Conservation (phyloP, 306 rosid species). For the Lathyrus oleraceus region DNA sequence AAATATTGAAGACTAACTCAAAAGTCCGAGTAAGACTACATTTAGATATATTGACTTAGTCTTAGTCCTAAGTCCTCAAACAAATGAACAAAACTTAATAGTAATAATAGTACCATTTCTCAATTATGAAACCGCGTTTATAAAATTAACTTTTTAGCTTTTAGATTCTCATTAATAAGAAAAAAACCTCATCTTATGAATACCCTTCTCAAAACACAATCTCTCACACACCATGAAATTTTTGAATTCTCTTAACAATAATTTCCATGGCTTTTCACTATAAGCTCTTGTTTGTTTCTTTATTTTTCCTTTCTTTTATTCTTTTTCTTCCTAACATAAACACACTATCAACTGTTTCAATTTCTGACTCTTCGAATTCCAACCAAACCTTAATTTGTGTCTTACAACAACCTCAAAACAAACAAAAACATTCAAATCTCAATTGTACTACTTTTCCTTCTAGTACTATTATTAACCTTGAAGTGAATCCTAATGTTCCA, state of each 20-base stretch:
- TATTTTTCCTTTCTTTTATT: conserved; percentile 33
- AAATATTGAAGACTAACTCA: neutral
- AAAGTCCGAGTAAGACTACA: conserved; percentile 28
- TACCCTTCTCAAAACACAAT: neutral
- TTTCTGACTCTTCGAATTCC: conserved; percentile 49
- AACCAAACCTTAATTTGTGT: conserved; percentile 65
- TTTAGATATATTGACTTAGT: conserved; percentile 39
- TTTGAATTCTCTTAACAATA: conserved; percentile 9
- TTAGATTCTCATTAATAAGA: conserved; percentile 18
- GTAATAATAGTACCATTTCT: neutral
- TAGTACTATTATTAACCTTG: conserved; percentile 32
- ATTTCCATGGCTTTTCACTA: conserved; percentile 54
- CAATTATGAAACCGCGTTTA: conserved; percentile 41
- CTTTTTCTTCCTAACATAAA: conserved; percentile 25
- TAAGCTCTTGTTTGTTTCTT: conserved; percentile 28
- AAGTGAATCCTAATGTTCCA: conserved; percentile 29
- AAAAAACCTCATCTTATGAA: neutral
- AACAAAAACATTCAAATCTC: conserved; percentile 35
- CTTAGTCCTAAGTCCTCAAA: conserved; percentile 31
- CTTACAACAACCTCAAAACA: conserved; percentile 35
- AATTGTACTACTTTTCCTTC: conserved; percentile 64
- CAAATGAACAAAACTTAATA: neutral
- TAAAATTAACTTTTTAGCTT: neutral
- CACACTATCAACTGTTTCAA: conserved; percentile 67
- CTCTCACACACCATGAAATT: conserved; percentile 49